Evolutionary conservation across 306 rosid species (phyloP), one percentile per base, ranked within the genome.

Genomic region (Malus asiatica): DNA sequence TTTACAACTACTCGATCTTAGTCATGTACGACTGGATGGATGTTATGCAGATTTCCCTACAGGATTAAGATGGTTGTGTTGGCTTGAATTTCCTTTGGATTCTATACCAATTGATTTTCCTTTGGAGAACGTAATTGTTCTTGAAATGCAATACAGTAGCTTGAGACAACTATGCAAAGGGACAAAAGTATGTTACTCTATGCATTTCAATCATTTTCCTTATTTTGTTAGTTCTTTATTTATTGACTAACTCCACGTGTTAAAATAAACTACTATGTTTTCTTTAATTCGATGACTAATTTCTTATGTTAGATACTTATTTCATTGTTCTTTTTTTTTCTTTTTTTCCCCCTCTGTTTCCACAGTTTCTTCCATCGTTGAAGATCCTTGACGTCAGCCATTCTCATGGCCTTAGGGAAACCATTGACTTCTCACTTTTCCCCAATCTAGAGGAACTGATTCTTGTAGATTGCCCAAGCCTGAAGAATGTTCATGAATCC

Each of bases 301-400:
- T 35, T 35, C 40, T 35, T 35, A 35, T 35, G 0, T 35, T 6
- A 35, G 40, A 35, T 35, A 12, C 19, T n/a, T 55, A 8, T 55
- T 55, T 55, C 3, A 55, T 9, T 11, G 8, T 55, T 9, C 4
- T 3, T n/a, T 57, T 15, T 20, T 5, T 2, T 29, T 3, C 1
- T 23, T 23, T 23, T 23, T 23, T 23, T 23, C 25, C 1, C 0
- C 15, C 14, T 4, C n/a, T 27, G 46, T 22, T 12, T 27, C 7
- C 15, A 13, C 11, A 62, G 61, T 14, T 12, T 27, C 77, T 73
- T 60, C 68, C 51, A 25, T 35, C 46, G 2, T 27, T 73, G 55
- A 73, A 73, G 32, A 52, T 42, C 40, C 69, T 73, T 57, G 35
- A 73, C 11, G 58, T 73, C 3, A 73, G 77, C 23, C 68, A 73